Percentiles rank a stretch among this genome's conserved stretches.
Evolutionary conservation across 2,329 filamentous ascomycete genomes (phyloP).

Genomic region (Fusarium sp.): DNA sequence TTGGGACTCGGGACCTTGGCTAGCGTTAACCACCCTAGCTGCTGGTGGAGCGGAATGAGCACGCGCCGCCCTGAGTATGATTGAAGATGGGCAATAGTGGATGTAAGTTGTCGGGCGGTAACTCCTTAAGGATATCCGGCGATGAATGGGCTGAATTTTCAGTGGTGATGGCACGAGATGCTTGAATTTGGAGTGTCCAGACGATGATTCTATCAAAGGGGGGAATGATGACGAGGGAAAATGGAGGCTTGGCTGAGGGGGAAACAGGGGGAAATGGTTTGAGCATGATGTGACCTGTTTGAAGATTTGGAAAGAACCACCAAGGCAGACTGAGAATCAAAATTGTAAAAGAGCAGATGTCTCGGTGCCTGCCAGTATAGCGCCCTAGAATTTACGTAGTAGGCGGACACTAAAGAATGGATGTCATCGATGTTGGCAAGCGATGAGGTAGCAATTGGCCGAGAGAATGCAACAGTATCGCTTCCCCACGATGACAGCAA

Average conservation of each 20-base stretch:
- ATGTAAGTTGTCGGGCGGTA: slow-evolving; percentile 33
- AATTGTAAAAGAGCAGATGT: background rate
- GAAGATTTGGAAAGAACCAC: slow-evolving; percentile 18
- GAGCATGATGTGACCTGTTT: slow-evolving; percentile 7
- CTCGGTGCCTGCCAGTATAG: background rate
- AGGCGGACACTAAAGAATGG: background rate
- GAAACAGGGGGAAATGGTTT: slow-evolving; percentile 9
- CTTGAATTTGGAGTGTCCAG: slow-evolving; percentile 19
- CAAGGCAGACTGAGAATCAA: background rate
- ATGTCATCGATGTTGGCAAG: background rate
- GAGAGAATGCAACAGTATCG: slow-evolving; percentile 26
- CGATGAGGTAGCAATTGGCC: slow-evolving; percentile 15
- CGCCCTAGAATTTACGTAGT: background rate
- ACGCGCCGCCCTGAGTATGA: slow-evolving; percentile 34
- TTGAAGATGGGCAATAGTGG: slow-evolving; percentile 38
- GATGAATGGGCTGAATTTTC: slow-evolving; percentile 40
- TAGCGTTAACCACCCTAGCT: slow-evolving; percentile 28
- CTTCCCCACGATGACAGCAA: slow-evolving; percentile 33
- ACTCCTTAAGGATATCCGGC: slow-evolving; percentile 34
- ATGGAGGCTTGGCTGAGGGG: slow-evolving; percentile 21
- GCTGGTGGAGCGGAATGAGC: slow-evolving; percentile 38
- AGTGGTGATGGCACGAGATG: slow-evolving; percentile 30
- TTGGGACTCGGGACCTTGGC: slow-evolving; percentile 23
- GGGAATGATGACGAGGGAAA: slow-evolving; percentile 13
- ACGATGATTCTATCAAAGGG: slow-evolving; percentile 4